These are phyloP conservation scores for Cyclotella atomus DNA, from an alignment of 108 stramenopile species.

Conservation along the genomic window DNA sequence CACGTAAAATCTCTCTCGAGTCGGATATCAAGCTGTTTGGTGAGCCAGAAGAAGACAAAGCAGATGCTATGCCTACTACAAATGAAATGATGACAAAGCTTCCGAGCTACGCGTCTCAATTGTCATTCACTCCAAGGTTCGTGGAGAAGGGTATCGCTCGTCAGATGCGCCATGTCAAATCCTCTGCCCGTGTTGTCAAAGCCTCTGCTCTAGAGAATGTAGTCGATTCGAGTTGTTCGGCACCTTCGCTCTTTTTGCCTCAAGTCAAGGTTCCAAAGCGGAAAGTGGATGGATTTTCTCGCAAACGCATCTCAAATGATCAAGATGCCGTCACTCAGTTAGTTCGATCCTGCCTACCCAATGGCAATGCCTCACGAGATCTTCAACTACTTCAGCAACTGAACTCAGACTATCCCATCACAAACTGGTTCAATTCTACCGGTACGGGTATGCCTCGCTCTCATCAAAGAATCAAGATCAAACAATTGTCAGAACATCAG, in stretches of 20 bases:
- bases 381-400: slow-evolving; percentile 18
- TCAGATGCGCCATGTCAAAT: slow-evolving; percentile 26
- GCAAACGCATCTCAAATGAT: no score
- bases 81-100: background rate
- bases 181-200: slow-evolving; percentile 31
- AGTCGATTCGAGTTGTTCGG: slow-evolving; percentile 5
- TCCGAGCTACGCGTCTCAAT: background rate
- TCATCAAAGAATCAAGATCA: background rate
- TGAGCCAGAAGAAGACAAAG: background rate
- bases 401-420: slow-evolving; percentile 25
- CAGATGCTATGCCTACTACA: background rate
- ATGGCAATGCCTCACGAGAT: background rate
- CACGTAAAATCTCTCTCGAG: slow-evolving; percentile 18
- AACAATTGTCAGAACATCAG: slow-evolving; percentile 2
- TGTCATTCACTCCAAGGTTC: background rate
- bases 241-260: slow-evolving; percentile 32
- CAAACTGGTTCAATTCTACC: slow-evolving; percentile 25
- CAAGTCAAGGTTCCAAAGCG: slow-evolving; percentile 28
- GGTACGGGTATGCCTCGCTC: background rate
- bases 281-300: background rate
- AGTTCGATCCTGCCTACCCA: slow-evolving; percentile 6
- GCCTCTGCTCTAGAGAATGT: slow-evolving; percentile 17
- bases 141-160: background rate
- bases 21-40: background rate
- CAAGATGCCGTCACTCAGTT: background rate